A percentile compares a stretch with the other conserved stretches of the same genome.
phyloP scores from a whole-genome alignment of 345 rosid genomes.

The Eucalyptus cloeziana region DNA sequence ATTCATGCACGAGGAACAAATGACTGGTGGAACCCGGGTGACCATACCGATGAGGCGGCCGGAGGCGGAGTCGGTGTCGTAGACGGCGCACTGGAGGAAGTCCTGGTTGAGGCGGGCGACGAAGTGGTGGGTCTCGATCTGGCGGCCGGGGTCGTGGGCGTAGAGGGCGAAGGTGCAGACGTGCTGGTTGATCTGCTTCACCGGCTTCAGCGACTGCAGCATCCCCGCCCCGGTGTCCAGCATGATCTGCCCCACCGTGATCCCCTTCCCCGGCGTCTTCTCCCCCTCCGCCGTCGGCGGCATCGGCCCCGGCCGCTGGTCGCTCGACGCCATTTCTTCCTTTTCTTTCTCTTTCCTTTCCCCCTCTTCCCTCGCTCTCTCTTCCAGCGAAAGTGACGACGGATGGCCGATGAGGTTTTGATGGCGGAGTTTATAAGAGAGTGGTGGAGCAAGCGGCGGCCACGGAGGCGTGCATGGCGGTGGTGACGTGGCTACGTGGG shows the following conservation, averaged over 20 bases:
- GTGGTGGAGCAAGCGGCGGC: not conserved
- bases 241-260: constrained; percentile 10
- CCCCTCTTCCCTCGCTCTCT: not conserved
- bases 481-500: not conserved
- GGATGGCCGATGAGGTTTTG: not conserved
- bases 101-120: constrained; percentile 59
- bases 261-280: not conserved
- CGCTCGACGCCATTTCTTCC: constrained; percentile 12
- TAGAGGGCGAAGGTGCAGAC: constrained; percentile 67
- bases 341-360: not conserved
- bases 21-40: rapidly evolving
- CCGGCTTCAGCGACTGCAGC: constrained; percentile 64
- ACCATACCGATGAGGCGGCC: constrained; percentile 60
- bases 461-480: not conserved
- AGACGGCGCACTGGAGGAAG: constrained; percentile 78
- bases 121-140: constrained; percentile 66
- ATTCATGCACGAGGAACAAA: not conserved
- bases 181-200: constrained; percentile 53
- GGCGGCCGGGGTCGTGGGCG: constrained; percentile 69
- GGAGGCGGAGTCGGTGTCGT: constrained; percentile 34
- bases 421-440: not conserved
- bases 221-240: constrained; percentile 45
- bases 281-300: not conserved
- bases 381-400: not conserved
- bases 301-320: constrained; percentile 8